phyloP scores from a whole-genome alignment of 441 rosid species.

The Croton setiger region DNA sequence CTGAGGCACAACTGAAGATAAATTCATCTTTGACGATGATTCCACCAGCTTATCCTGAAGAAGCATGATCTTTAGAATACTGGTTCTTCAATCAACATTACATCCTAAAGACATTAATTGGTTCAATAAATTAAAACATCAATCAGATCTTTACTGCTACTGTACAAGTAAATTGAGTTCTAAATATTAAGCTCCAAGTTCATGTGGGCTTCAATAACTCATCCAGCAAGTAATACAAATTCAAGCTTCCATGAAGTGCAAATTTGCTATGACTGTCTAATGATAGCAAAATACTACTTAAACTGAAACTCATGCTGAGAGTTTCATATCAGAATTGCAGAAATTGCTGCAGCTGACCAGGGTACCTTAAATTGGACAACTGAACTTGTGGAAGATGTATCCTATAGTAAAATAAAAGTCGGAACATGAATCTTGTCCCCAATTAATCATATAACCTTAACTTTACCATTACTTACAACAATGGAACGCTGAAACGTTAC shows the following conservation, averaged over 20 bases:
- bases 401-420: not conserved
- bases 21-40: slow-evolving; percentile 48
- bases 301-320: not conserved
- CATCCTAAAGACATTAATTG: slow-evolving; percentile 36
- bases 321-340: not conserved
- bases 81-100: slow-evolving; percentile 41
- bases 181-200: slow-evolving; percentile 12
- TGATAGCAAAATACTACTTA: not conserved
- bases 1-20: slow-evolving; percentile 46
- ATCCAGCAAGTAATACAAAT: slow-evolving; percentile 4
- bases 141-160: slow-evolving; percentile 19
- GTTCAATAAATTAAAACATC: slow-evolving; percentile 31
- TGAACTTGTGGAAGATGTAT: not conserved
- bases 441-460: not conserved
- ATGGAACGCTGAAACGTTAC: no score
- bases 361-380: no score
- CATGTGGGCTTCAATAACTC: not conserved
- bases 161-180: slow-evolving; percentile 24
- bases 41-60: slow-evolving; percentile 81
- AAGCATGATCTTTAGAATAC: slow-evolving; percentile 48
- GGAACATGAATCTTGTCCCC: not conserved
- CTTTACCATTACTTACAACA: no score
- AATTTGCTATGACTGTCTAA: not conserved
- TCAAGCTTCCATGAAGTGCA: not conserved
- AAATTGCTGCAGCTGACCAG: not conserved